A percentile compares a stretch with the other conserved stretches of the same genome.
These are phyloP conservation scores for Zymoseptoria crescenta DNA, from an alignment of 2,329 filamentous ascomycete genomes.

Conservation along the genomic window DNA sequence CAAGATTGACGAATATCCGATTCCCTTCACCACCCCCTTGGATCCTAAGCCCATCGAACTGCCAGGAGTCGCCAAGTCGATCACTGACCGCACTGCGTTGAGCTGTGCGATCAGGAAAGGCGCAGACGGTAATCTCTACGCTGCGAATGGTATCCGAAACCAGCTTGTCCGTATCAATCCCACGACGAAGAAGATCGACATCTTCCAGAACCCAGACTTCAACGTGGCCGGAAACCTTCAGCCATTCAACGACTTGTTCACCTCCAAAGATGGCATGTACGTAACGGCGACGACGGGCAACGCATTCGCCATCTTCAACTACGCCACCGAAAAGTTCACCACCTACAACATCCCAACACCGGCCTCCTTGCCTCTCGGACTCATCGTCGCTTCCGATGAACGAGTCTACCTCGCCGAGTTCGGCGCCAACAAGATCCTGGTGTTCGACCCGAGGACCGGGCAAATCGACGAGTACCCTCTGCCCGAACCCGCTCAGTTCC, in stretches of 20 bases:
- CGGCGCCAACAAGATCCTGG: constrained; percentile 13
- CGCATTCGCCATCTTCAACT: constrained; percentile 6
- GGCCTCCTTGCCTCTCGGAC: constrained; percentile 11
- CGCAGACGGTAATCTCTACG: constrained; percentile 9
- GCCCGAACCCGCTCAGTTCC: constrained; percentile 11
- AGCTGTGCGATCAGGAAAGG: constrained; percentile 8
- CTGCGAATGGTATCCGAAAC: constrained; percentile 7
- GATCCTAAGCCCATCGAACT: constrained; percentile 9
- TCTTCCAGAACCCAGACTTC: constrained; percentile 3
- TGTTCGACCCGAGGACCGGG: constrained; percentile 13
- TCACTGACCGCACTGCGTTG: constrained; percentile 7
- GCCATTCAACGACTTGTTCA: constrained; percentile 20
- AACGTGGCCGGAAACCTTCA: constrained; percentile 17
- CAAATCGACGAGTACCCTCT: constrained; percentile 12
- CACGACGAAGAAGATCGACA: constrained; percentile 2
- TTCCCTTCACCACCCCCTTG: constrained; percentile 15
- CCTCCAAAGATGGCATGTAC: constrained; percentile 16
- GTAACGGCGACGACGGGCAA: constrained; percentile 18
- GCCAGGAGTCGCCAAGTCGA: not conserved
- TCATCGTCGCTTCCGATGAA: constrained; percentile 11
- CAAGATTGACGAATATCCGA: constrained; percentile 12
- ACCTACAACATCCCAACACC: constrained; percentile 11
- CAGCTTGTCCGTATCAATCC: constrained; percentile 11
- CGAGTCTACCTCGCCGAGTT: constrained; percentile 13
- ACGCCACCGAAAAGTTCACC: constrained; percentile 8